Evolutionary conservation across 441 rosid species (phyloP).

Genomic region (Populus tomentosa): DNA sequence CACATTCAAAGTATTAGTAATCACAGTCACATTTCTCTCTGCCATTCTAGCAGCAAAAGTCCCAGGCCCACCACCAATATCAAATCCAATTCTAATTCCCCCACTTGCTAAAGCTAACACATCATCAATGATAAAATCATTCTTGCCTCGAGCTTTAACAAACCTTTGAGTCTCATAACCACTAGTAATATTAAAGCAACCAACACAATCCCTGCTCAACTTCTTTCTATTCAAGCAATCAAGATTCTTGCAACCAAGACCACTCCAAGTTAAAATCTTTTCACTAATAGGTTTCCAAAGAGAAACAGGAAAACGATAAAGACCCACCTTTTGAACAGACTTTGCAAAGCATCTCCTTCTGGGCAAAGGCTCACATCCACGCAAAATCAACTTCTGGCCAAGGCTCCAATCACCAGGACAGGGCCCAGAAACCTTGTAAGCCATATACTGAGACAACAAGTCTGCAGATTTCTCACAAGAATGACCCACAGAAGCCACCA

Average conservation of each 20-base stretch:
- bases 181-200: slow-evolving; percentile 64
- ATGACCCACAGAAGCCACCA: slow-evolving; percentile 94
- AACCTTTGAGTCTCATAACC: slow-evolving; percentile 59
- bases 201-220: slow-evolving; percentile 63
- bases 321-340: slow-evolving; percentile 59
- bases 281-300: slow-evolving; percentile 75
- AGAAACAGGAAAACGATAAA: slow-evolving; percentile 50
- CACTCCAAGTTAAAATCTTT: slow-evolving; percentile 11
- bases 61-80: slow-evolving; percentile 89
- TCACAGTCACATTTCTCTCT: slow-evolving; percentile 75
- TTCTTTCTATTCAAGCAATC: slow-evolving; percentile 77
- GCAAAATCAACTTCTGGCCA: slow-evolving; percentile 76
- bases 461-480: slow-evolving; percentile 76
- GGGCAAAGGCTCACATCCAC: slow-evolving; percentile 90
- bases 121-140: slow-evolving; percentile 78
- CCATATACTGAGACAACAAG: slow-evolving; percentile 80
- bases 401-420: slow-evolving; percentile 99
- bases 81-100: slow-evolving; percentile 74
- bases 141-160: slow-evolving; percentile 69
- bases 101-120: slow-evolving; percentile 70
- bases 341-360: slow-evolving; percentile 78
- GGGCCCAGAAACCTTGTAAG: slow-evolving; percentile 58
- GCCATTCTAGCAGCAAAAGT: slow-evolving; percentile 92
- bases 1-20: slow-evolving; percentile 61
- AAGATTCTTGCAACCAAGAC: slow-evolving; percentile 76